Base-by-base conservation (phyloP, 352 stramenopile species). In the Peronosclerospora sorghi region DNA sequence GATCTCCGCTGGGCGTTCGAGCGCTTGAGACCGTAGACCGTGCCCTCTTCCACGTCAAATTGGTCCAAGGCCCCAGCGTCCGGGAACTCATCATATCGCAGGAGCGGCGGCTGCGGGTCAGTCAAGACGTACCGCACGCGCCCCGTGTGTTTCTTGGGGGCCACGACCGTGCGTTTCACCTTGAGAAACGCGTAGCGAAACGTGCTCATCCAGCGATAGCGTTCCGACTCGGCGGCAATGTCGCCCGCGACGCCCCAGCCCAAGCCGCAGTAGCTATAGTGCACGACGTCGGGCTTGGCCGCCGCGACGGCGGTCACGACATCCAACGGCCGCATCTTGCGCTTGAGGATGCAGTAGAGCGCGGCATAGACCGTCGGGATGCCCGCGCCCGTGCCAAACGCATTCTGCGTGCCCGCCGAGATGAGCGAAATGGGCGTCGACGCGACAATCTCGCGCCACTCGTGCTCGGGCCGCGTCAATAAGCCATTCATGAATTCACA, bases 401-500 rank as follows among this genome's bases (percentile, higher is more conserved):
- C 76, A 41, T 88, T 88, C 52, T 88, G 76, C 10, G 76, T 88
- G 35, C 76, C 76, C 5, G 76, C 76, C 17, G 76, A 88, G 51
- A 88, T 86, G 34, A 88, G 68, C 30, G 73, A 86, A 27, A 88
- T 83, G 4, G 73, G 76, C 17, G 76, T 88, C 24, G 73, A 80
- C 2, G 74, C 76, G 14, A 88, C 76, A 35, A 88, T 83, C 45
- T 88, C 70, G 36, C 73, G 74, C 76, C 76, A 88, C 46, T 88
- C 76, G 40, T 83, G 68, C 52, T 88, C 76, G 0, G 76, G 73
- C 4, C 76, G 70, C 34, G 54, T 68, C 23, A 88, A 42, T 36
- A 88, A 54, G 5, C 76, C 76, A 49, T 88, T 88, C 76, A 88
- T 88, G 42, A 86, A 88, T 45, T 88, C 76, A 41, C 73, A 84